These are phyloP conservation scores for Daedalea quercina DNA, from an alignment of 768 basidiomycete species.

Conservation along the genomic window DNA sequence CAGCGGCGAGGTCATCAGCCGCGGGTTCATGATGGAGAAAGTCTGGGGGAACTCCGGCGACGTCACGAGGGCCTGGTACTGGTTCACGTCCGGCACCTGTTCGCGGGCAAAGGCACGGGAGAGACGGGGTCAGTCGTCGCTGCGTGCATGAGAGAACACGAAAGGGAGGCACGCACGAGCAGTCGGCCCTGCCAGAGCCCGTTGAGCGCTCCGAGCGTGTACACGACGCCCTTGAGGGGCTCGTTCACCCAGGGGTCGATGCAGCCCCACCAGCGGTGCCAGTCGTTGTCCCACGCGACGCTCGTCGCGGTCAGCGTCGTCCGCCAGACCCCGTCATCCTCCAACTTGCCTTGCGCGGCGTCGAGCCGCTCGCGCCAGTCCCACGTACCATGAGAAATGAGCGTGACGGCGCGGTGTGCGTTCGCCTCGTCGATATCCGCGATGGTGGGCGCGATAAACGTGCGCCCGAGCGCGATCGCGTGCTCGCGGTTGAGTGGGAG, in stretches of 20 bases:
- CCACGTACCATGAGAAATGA: conserved; percentile 20
- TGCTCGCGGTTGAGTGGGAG: conserved; percentile 27
- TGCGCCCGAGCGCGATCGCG: conserved; percentile 21
- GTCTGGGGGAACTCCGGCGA: conserved; percentile 14
- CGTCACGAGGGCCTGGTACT: conserved; percentile 24
- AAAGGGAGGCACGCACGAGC: conserved; percentile 43
- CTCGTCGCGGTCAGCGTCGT: conserved; percentile 27
- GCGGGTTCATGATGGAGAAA: conserved; percentile 28
- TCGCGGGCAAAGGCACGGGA: too few species aligned
- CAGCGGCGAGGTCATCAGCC: conserved; percentile 29
- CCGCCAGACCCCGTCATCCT: conserved; percentile 21
- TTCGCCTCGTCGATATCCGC: conserved; percentile 60
- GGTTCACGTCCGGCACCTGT: conserved; percentile 28
- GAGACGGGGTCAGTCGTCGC: too few species aligned
- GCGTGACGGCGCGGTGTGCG: conserved; percentile 21
- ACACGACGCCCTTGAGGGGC: conserved; percentile 26
- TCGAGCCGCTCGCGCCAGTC: conserved; percentile 18
- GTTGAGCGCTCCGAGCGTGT: conserved; percentile 43
- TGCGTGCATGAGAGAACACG: background rate
- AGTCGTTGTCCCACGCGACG: conserved; percentile 47
- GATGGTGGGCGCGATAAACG: conserved; percentile 36
- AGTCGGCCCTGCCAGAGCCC: conserved; percentile 63
- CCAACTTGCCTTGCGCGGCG: conserved; percentile 18
- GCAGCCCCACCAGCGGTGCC: conserved; percentile 47
- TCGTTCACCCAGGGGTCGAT: conserved; percentile 23